Conservation (phyloP, 2,329 filamentous ascomycete genomes). For the Ophiostoma ips region DNA sequence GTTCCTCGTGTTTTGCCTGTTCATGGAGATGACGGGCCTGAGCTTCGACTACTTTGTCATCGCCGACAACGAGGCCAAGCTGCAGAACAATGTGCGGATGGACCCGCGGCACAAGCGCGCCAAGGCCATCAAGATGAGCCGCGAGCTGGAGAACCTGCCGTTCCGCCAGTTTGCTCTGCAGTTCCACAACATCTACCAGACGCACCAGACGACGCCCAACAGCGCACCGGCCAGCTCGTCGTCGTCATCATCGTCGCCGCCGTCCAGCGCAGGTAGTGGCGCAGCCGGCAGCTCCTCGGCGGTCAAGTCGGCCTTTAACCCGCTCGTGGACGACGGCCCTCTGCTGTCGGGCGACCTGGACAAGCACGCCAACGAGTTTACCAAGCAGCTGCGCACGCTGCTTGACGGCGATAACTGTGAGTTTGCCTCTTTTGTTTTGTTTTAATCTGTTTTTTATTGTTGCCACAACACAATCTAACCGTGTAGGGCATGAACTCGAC, state of each 20-base stretch:
- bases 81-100: constrained; percentile 25
- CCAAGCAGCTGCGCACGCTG: constrained; percentile 29
- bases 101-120: constrained; percentile 16
- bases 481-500: constrained; percentile 7
- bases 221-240: constrained; percentile 26
- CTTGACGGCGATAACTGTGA: constrained; percentile 22
- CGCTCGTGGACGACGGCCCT: constrained; percentile 32
- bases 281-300: not conserved
- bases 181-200: constrained; percentile 47
- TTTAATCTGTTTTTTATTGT: constrained; percentile 17
- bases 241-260: constrained; percentile 2
- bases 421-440: not conserved
- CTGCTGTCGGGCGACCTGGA: constrained; percentile 33
- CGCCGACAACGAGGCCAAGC: constrained; percentile 34
- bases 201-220: constrained; percentile 31
- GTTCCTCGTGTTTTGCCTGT: constrained; percentile 42
- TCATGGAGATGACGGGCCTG: constrained; percentile 43
- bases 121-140: constrained; percentile 32
- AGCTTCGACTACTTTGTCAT: constrained; percentile 38
- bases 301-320: constrained; percentile 33
- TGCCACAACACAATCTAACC: not conserved
- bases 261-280: not conserved
- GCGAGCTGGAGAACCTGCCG: constrained; percentile 42
- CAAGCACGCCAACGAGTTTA: constrained; percentile 30
- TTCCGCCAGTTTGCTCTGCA: constrained; percentile 47